A percentile compares a stretch with the other conserved stretches of the same genome.
Conservation (phyloP, 345 rosid species). For the Barbarea vulgaris region DNA sequence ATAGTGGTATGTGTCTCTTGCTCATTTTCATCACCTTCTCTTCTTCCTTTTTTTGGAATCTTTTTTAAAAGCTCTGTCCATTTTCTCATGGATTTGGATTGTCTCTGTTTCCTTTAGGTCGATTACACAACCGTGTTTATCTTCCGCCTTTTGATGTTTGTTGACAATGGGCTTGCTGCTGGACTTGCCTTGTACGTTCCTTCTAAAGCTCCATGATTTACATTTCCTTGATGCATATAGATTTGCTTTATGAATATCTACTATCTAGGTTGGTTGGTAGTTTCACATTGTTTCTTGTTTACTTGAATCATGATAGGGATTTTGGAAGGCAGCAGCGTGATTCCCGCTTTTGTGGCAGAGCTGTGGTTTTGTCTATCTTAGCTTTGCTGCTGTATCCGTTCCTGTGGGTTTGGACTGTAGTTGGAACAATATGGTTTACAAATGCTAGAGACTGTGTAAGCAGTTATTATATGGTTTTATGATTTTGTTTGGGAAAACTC, state of each 20-base stretch:
- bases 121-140: conserved; percentile 79
- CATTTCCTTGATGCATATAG: background rate
- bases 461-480: conserved; percentile 2
- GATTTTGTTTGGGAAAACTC: background rate
- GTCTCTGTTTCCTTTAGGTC: conserved; percentile 51
- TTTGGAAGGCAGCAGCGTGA: conserved; percentile 92
- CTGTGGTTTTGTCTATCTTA: conserved; percentile 68
- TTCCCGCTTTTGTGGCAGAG: conserved; percentile 83
- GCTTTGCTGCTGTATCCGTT: conserved; percentile 74
- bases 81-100: background rate
- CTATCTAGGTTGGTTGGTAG: background rate
- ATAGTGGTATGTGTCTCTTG: conserved; percentile 64
- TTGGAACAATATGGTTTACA: conserved; percentile 80
- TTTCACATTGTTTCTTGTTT: conserved; percentile 4
- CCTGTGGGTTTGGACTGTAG: conserved; percentile 86
- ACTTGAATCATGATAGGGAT: conserved; percentile 63
- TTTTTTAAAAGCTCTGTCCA: too few species aligned
- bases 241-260: background rate
- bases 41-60: background rate
- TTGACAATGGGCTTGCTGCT: conserved; percentile 80
- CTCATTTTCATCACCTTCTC: background rate
- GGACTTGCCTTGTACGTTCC: conserved; percentile 42
- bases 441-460: conserved; percentile 75
- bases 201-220: background rate
- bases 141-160: conserved; percentile 83